Evolutionary conservation across 2,329 filamentous ascomycete genomes (phyloP).

Genomic region (Talaromyces sp.): DNA sequence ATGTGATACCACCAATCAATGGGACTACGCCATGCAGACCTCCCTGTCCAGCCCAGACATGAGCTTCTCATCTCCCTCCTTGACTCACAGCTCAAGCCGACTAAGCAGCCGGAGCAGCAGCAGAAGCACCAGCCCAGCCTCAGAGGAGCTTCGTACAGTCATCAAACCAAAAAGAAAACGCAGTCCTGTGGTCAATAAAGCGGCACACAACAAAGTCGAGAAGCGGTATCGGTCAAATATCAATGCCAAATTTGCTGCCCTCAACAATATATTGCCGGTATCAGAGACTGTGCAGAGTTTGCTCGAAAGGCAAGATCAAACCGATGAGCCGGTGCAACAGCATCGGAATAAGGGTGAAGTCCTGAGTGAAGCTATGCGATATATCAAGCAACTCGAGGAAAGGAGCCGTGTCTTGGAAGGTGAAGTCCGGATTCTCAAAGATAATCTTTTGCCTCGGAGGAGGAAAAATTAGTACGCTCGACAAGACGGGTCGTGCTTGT

Average conservation of each 20-base stretch:
- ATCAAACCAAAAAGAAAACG: conserved; percentile 4
- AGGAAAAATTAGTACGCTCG: background rate
- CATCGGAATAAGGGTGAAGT: conserved; percentile 12
- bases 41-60: background rate
- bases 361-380: conserved; percentile 10
- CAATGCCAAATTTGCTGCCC: conserved; percentile 14
- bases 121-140: conserved; percentile 8
- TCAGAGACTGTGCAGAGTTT: conserved; percentile 2
- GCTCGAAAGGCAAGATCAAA: background rate
- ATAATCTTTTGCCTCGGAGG: conserved; percentile 13
- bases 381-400: conserved; percentile 16
- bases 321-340: conserved; percentile 3
- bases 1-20: conserved; percentile 1
- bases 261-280: conserved; percentile 9
- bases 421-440: conserved; percentile 11
- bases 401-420: conserved; percentile 3
- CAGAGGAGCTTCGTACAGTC: background rate
- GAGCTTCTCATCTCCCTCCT: background rate
- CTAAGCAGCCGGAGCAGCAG: background rate
- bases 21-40: background rate
- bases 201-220: conserved; percentile 15
- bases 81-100: conserved; percentile 5
- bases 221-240: conserved; percentile 17
- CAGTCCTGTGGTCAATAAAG: conserved; percentile 11
- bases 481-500: background rate